A percentile compares a stretch with the other conserved stretches of the same genome.
These are phyloP conservation scores for Cystofilobasidium ferigula DNA, from an alignment of 768 basidiomycete genomes.

Conservation along the genomic window DNA sequence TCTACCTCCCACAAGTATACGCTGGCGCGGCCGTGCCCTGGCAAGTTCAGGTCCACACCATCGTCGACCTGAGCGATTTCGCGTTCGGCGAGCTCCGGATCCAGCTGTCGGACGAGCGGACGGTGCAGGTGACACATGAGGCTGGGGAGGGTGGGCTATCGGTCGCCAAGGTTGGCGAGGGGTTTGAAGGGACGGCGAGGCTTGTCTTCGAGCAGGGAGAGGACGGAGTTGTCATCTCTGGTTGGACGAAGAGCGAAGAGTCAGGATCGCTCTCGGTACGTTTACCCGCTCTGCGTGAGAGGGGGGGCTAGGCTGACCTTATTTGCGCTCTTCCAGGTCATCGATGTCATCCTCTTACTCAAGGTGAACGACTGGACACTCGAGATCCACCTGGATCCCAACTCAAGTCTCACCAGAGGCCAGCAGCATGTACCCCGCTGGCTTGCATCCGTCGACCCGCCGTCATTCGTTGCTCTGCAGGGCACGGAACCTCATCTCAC, in stretches of 20 bases:
- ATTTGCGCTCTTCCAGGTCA: constrained; percentile 24
- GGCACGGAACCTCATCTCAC: constrained; percentile 45
- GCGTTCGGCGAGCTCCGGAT: constrained; percentile 54
- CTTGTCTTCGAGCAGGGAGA: constrained; percentile 52
- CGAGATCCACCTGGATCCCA: constrained; percentile 50
- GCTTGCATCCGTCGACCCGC: constrained; percentile 44
- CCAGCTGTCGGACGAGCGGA: constrained; percentile 48
- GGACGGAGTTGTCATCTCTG: constrained; percentile 50
- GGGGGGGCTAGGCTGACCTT: background rate
- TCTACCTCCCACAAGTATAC: constrained; percentile 57
- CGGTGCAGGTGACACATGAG: constrained; percentile 48
- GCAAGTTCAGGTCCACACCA: constrained; percentile 55
- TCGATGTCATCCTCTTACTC: constrained; percentile 33
- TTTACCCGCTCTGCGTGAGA: constrained; percentile 2
- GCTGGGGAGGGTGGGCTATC: constrained; percentile 28
- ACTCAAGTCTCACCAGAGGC: constrained; percentile 31
- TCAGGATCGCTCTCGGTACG: constrained; percentile 45
- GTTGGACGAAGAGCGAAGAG: constrained; percentile 47
- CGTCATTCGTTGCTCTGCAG: constrained; percentile 47
- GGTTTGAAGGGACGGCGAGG: constrained; percentile 38
- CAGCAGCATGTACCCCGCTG: constrained; percentile 41
- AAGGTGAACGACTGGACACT: constrained; percentile 58
- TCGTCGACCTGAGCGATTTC: constrained; percentile 52
- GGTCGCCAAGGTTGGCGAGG: constrained; percentile 45
- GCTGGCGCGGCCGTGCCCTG: constrained; percentile 58